Conservation (phyloP, 1,284 basidiomycete species). For the Flammula alnicola region DNA sequence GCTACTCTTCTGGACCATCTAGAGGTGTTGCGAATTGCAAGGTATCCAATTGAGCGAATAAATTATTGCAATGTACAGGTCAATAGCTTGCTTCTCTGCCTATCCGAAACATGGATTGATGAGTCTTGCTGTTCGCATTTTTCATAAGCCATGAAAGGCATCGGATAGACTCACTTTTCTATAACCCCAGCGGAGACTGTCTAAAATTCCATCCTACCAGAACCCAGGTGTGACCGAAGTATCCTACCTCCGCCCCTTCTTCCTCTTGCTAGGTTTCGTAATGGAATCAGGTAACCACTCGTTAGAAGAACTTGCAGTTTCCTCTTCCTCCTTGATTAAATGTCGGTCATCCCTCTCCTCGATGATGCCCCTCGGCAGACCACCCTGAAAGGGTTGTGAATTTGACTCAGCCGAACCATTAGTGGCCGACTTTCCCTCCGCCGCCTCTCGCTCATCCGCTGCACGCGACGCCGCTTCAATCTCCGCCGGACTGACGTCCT, state of each 20-base stretch:
- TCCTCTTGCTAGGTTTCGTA: constrained; percentile 44
- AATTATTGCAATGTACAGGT: too few relatives aligned
- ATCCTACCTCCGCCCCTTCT: constrained; percentile 44
- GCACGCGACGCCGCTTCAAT: constrained; percentile 47
- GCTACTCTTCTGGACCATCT: too few relatives aligned
- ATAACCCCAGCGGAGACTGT: too few relatives aligned
- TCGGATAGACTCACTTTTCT: too few relatives aligned
- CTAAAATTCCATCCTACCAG: too few relatives aligned
- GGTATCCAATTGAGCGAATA: too few relatives aligned
- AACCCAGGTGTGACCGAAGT: too few relatives aligned
- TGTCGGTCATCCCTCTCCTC: constrained; percentile 29
- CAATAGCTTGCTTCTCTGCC: too few relatives aligned
- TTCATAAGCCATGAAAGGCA: too few relatives aligned
- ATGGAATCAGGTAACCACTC: constrained; percentile 54
- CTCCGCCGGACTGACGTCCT: constrained; percentile 53
- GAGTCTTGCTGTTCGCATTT: too few relatives aligned
- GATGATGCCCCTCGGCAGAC: constrained; percentile 25
- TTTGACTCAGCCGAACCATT: background rate
- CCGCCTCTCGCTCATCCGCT: constrained; percentile 39
- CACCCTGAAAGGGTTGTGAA: background rate
- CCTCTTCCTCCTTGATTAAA: constrained; percentile 20
- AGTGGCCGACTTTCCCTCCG: constrained; percentile 3
- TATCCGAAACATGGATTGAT: too few relatives aligned
- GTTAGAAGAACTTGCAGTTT: constrained; percentile 34
- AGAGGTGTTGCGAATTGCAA: too few relatives aligned